phyloP scores from a whole-genome alignment of 2,329 filamentous ascomycete species.

The Phoma sp. region DNA sequence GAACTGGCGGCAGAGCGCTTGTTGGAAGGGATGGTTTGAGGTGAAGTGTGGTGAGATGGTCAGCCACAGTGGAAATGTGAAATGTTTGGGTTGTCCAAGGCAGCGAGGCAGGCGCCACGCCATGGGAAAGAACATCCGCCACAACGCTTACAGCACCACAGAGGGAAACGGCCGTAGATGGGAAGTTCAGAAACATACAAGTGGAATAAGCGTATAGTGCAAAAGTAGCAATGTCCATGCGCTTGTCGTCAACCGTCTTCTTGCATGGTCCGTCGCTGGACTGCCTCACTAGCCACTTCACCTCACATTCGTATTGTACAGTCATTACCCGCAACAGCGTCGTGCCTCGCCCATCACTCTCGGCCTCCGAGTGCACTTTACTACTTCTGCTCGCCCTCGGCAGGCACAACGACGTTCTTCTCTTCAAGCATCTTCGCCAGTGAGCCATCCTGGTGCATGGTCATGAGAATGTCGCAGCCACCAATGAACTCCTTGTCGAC shows the following conservation, averaged over 20 bases:
- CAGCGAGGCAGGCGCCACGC: background rate
- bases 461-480: conserved; percentile 95
- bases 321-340: background rate
- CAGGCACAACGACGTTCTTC: conserved; percentile 80
- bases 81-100: background rate
- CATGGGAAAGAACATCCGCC: background rate
- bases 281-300: background rate
- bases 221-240: background rate
- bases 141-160: background rate
- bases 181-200: background rate
- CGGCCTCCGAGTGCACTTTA: background rate
- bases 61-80: background rate
- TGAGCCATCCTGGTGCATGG: conserved; percentile 96
- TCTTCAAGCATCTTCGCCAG: conserved; percentile 90
- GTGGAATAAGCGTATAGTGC: background rate
- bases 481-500: conserved; percentile 95
- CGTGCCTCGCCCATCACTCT: background rate
- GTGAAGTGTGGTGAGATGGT: background rate
- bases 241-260: background rate
- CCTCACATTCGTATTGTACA: conserved; percentile 8
- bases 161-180: background rate
- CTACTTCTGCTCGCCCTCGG: conserved; percentile 32
- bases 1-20: background rate
- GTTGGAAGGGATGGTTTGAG: background rate
- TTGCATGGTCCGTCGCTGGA: background rate